Evolutionary conservation across 2,329 filamentous ascomycete genomes (phyloP), one percentile per base, ranked within the genome.

Genomic region (Hortaea sp.): DNA sequence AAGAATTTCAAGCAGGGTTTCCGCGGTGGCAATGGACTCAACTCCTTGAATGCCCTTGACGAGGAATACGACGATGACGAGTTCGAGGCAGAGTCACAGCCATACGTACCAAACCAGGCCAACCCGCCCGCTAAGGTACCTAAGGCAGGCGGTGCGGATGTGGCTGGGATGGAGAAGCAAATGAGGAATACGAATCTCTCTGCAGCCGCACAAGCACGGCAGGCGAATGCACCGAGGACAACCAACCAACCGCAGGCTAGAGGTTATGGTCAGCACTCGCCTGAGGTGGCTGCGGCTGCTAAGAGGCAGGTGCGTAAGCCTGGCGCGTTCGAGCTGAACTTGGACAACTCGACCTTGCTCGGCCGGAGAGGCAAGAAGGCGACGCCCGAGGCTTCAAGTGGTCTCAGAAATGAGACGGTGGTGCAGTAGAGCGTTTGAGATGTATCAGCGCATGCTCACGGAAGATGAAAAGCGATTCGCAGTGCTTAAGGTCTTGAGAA

Each of bases 261-360:
- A 53, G 89, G 89, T 0, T 95, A 95, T 57, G 89, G 88, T 2
- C 88, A 94, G 62, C 90, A 95, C 61, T 90, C 85, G 44, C 79
- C 89, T 0, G 75, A 84, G 1, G 85, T 95, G 0, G 86, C 89
- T 0, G 83, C 85, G 0, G 88, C 89, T 0, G 89, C 88, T 3
- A 83, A 84, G 57, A 81, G 86, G 59, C 87, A 88, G 60, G 87
- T 92, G 47, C 80, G 85, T 56, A 85, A 83, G 66, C 55, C 59
- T 7, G 88, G 87, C 30, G 81, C 85, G 0, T 98, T 98, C 56
- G 92, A 98, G 67, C 76, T 98, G 41, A 95, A 81, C 61, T 71
- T 98, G 34, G 88, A 94, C 54, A 92, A 92, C 46, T 86, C 92
- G 1, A 97, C 89, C 1, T 68, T 98, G 43, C 72, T 98, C 4